Conservation (phyloP, 176 grass and related monocot genomes). For the Oryza glumipatula region DNA sequence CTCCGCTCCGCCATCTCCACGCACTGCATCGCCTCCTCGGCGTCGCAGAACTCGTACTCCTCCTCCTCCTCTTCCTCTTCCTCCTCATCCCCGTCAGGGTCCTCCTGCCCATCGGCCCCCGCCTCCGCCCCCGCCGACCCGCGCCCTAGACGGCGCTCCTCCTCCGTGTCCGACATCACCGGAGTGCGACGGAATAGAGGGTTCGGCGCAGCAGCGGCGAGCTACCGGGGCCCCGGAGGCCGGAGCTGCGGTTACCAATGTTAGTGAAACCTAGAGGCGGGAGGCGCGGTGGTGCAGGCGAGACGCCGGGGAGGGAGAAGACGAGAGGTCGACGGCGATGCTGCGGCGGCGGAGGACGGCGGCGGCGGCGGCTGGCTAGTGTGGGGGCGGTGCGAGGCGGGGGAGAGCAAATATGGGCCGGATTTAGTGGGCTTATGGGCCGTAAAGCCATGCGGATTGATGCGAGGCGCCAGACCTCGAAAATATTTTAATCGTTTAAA, state of each 20-base stretch:
- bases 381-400: too few species aligned
- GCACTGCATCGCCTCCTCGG: slow-evolving; percentile 45
- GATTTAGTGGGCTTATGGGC: too few species aligned
- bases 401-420: too few species aligned
- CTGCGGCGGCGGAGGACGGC: too few species aligned
- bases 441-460: too few species aligned
- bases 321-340: neutral
- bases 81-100: neutral
- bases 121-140: neutral
- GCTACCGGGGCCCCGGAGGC: neutral
- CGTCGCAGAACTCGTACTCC: slow-evolving; percentile 48
- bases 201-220: neutral
- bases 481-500: too few species aligned
- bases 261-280: neutral
- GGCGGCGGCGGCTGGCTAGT: too few species aligned
- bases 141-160: neutral
- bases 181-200: neutral
- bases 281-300: neutral
- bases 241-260: too few species aligned
- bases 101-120: slow-evolving; percentile 7
- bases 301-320: neutral
- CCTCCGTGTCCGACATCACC: neutral
- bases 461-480: too few species aligned
- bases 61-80: slow-evolving; percentile 38
- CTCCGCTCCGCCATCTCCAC: slow-evolving; percentile 41